Base-by-base conservation (phyloP, 345 rosid genomes). In the Nephelium lappaceum region DNA sequence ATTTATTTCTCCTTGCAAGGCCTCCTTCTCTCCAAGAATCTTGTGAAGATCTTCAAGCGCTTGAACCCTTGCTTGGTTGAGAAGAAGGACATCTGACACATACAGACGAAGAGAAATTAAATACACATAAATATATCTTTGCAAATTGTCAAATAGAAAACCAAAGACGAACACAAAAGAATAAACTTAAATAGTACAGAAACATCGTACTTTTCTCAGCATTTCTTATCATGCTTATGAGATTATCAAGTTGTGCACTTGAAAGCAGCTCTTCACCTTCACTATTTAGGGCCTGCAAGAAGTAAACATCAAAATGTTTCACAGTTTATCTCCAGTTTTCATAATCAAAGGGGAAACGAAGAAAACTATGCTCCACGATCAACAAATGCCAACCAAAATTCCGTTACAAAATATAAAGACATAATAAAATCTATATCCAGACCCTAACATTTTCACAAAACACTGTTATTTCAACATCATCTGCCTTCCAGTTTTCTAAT, bases 51-150 rank as follows among this genome's bases (percentile, higher is more conserved):
- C 95, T 12, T 91, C 90, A 63, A 95, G 88, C 23, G 99, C 93
- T 87, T 78, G 84, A 79, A 87, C 85, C 60, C 96, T 91, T 76
- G 96, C 96, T 88, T 88, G 86, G 83, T 92, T 93, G 84, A 95
- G 98, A 81, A 84, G 90, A 84, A 89, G 88, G 83, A 93, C 86
- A 85, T 93, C 99, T 95, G 83, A 53, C 74, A 89, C 36, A 84
- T 9, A 77, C 25, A 68, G 11, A 69, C 39, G 39, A 66, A 19
- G 11, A 57, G 76, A 80, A 31, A 66, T 57, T 58, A 77, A 23
- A 58, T 11, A 67, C 5, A 60, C 23, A 24, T 42, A 43, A 45
- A 7, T 49, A 47, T 27, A 11, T 36, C 68, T 74, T 72, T 11
- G 36, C 53, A 64, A 58, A 73, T 16, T 7, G 38, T 31, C 2